A percentile compares a stretch with the other conserved stretches of the same genome.
phyloP scores from a whole-genome alignment of 371 early-diverging fungal genomes.

The Dipsacomyces acuminosporus region DNA sequence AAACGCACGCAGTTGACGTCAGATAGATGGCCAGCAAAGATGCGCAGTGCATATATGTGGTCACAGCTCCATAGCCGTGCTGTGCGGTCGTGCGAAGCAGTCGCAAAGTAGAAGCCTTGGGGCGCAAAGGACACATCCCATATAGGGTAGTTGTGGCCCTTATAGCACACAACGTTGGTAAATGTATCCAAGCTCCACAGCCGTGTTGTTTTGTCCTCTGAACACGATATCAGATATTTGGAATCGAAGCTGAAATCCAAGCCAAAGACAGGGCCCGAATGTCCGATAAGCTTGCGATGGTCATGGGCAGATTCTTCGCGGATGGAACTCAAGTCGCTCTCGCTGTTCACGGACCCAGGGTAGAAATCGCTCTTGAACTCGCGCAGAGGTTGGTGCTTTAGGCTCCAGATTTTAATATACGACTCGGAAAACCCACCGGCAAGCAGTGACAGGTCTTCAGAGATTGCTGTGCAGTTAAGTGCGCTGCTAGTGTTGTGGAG shows the following conservation, averaged over 20 bases:
- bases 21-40: constrained; percentile 96
- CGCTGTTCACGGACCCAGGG: constrained; percentile 54
- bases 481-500: constrained; percentile 92
- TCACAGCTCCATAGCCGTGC: constrained; percentile 97
- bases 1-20: constrained; percentile 97
- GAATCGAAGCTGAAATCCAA: constrained; percentile 86
- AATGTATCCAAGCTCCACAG: constrained; percentile 94
- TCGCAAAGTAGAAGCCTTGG: constrained; percentile 94
- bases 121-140: constrained; percentile 94
- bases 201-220: constrained; percentile 95
- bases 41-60: constrained; percentile 90
- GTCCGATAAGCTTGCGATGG: constrained; percentile 81
- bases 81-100: constrained; percentile 94
- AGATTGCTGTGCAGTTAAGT: constrained; percentile 69
- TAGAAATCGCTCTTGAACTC: constrained; percentile 56
- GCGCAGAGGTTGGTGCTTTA: constrained; percentile 64
- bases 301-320: constrained; percentile 46
- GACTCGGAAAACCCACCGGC: constrained; percentile 90
- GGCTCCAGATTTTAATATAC: constrained; percentile 80
- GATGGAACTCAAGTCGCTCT: constrained; percentile 52
- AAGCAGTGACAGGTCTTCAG: constrained; percentile 71
- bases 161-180: constrained; percentile 88
- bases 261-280: constrained; percentile 95
- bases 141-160: constrained; percentile 97
- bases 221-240: constrained; percentile 85